Conservation (phyloP, 768 basidiomycete species). For the Tulasnella sp. region DNA sequence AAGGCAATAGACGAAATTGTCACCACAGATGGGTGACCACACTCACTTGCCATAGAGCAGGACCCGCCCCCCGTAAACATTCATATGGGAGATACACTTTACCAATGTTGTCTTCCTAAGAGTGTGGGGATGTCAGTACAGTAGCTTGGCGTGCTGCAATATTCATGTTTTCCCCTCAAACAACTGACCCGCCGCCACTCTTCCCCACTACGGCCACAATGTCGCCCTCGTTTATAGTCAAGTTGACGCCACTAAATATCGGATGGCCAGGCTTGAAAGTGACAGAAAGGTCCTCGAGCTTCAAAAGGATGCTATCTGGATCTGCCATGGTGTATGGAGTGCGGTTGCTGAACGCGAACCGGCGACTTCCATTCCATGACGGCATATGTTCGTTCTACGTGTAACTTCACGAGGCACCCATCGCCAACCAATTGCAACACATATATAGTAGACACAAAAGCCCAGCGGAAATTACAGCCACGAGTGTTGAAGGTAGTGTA, state of each 20-base stretch:
- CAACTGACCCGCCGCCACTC: slow-evolving; percentile 58
- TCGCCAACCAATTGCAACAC: too few relatives aligned
- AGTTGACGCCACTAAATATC: slow-evolving; percentile 50
- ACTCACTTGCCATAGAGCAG: slow-evolving; percentile 56
- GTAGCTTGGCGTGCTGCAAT: not conserved
- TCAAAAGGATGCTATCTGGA: slow-evolving; percentile 32
- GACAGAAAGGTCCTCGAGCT: slow-evolving; percentile 42
- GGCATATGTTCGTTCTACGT: too few relatives aligned
- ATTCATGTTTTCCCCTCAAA: not conserved
- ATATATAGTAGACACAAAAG: too few relatives aligned
- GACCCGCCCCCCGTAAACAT: slow-evolving; percentile 54
- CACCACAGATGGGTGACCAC: too few relatives aligned
- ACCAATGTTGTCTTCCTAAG: slow-evolving; percentile 47
- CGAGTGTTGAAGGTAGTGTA: too few relatives aligned
- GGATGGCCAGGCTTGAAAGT: slow-evolving; percentile 35
- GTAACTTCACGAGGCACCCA: too few relatives aligned
- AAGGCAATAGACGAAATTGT: too few relatives aligned
- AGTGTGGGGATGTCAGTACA: slow-evolving; percentile 40
- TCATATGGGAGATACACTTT: slow-evolving; percentile 75
- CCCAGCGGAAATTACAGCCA: too few relatives aligned
- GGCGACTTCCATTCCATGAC: too few relatives aligned
- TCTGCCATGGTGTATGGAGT: not conserved
- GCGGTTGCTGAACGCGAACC: too few relatives aligned
- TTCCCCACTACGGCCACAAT: slow-evolving; percentile 67
- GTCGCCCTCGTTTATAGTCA: slow-evolving; percentile 59